phyloP scores from a whole-genome alignment of 768 basidiomycete genomes.

The Pleurotus pulmonarius region DNA sequence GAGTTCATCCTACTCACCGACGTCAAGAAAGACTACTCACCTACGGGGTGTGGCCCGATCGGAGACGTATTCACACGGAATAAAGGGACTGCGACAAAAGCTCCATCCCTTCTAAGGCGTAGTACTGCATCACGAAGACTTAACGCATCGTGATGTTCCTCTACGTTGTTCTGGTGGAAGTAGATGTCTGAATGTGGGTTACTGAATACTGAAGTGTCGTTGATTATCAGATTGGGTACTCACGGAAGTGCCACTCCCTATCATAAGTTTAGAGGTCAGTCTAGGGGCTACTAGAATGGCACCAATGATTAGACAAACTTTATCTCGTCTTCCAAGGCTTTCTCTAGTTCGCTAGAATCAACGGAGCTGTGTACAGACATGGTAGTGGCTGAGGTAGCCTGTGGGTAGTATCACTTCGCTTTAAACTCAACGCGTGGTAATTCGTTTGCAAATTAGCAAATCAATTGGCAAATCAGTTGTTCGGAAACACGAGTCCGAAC shows the following conservation, averaged over 20 bases:
- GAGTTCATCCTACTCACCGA: not conserved
- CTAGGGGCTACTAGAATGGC: not conserved
- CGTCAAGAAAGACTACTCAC: constrained; percentile 30
- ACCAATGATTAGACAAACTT: constrained; percentile 37
- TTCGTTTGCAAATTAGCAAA: no score
- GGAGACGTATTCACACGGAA: constrained; percentile 67
- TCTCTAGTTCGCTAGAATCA: constrained; percentile 37
- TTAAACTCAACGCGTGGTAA: not conserved
- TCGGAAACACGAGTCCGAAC: no score
- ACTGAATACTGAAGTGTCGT: not conserved
- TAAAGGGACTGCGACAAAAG: constrained; percentile 76
- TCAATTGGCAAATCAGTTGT: no score
- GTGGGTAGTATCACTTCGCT: not conserved
- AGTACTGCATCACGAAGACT: constrained; percentile 70
- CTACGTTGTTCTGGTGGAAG: constrained; percentile 64
- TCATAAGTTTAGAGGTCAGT: not conserved
- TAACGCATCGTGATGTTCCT: constrained; percentile 61
- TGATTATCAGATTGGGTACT: constrained; percentile 18
- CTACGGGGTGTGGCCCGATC: constrained; percentile 74
- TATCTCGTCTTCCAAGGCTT: constrained; percentile 57
- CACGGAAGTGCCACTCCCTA: constrained; percentile 83
- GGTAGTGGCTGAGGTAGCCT: no score
- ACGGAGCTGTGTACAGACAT: no score
- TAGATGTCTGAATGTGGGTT: constrained; percentile 59
- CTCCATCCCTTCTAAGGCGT: constrained; percentile 66